Percentiles rank a stretch among this genome's conserved stretches.
Conservation (phyloP, 176 grass and related monocot genomes). For the Triticum monococcum region DNA sequence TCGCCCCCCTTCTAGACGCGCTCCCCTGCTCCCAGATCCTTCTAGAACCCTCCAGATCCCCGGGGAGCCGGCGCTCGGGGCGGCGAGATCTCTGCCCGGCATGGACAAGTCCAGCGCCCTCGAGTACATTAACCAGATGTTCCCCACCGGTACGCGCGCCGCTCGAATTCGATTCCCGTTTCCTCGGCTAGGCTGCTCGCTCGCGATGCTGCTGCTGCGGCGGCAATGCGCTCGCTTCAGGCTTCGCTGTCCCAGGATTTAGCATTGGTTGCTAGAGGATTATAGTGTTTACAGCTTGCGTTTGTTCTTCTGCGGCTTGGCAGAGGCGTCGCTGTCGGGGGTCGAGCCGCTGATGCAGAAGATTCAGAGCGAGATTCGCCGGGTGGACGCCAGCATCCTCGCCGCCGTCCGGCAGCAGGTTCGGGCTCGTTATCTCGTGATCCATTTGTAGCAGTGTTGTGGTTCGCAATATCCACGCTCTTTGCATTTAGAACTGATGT, state of each 20-base stretch:
- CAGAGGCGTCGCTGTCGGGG: slow-evolving; percentile 91
- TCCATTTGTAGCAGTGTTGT: not conserved
- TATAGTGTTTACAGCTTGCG: slow-evolving; percentile 4
- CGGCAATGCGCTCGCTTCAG: slow-evolving; percentile 38
- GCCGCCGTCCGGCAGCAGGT: slow-evolving; percentile 97
- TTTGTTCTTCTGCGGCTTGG: not conserved
- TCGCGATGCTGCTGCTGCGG: not conserved
- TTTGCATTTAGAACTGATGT: not conserved
- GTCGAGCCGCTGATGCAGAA: slow-evolving; percentile 99
- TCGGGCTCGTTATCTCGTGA: not conserved
- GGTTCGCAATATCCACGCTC: not conserved
- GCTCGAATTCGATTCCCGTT: slow-evolving; percentile 18
- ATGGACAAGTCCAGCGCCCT: slow-evolving; percentile 98
- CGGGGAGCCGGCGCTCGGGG: slow-evolving; percentile 23
- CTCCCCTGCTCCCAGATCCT: slow-evolving; percentile 33
- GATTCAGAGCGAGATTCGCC: slow-evolving; percentile 97
- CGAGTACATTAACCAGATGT: slow-evolving; percentile 99
- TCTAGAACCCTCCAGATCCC: slow-evolving; percentile 35
- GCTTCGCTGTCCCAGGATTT: slow-evolving; percentile 3
- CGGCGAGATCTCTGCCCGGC: slow-evolving; percentile 33
- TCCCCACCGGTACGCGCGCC: slow-evolving; percentile 64
- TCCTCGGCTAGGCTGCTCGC: not conserved
- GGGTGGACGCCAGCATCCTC: slow-evolving; percentile 93
- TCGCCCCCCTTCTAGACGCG: not conserved
- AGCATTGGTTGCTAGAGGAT: not conserved